phyloP scores from a whole-genome alignment of 306 rosid genomes.

The Rosa chinensis region DNA sequence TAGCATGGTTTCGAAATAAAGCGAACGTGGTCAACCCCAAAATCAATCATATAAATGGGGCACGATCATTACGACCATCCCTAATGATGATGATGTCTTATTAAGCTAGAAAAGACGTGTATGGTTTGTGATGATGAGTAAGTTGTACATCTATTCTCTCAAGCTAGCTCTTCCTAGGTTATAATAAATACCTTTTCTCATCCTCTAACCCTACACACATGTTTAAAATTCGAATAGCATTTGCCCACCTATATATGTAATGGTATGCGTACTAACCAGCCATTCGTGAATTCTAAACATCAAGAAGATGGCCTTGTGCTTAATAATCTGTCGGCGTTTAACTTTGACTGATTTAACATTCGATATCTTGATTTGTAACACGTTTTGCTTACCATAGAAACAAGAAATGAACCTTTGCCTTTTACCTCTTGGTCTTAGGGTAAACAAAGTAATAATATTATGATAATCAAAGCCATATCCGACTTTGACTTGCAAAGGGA shows the following conservation, averaged over 20 bases:
- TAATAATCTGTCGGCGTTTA: background rate
- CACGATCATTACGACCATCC: constrained; percentile 5
- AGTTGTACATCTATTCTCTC: constrained; percentile 2
- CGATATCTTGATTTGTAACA: background rate
- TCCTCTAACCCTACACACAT: background rate
- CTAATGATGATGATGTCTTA: constrained; percentile 17
- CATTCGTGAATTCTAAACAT: background rate
- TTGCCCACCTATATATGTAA: background rate
- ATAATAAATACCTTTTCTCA: background rate
- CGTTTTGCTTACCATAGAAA: background rate
- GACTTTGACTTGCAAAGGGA: background rate
- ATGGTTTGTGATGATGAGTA: constrained; percentile 8
- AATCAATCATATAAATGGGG: background rate
- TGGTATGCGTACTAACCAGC: no score
- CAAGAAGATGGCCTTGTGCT: no score
- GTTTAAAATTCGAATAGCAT: background rate
- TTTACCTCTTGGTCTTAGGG: background rate
- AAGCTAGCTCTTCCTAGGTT: background rate
- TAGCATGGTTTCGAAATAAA: background rate
- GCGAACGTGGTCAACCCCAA: constrained; percentile 24
- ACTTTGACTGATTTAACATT: no score
- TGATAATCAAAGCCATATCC: background rate
- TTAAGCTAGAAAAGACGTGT: background rate
- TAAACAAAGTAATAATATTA: background rate
- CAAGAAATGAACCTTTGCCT: background rate